These are phyloP conservation scores for Cryptococcus sp. DNA, from an alignment of 1,284 basidiomycete genomes.

Conservation along the genomic window DNA sequence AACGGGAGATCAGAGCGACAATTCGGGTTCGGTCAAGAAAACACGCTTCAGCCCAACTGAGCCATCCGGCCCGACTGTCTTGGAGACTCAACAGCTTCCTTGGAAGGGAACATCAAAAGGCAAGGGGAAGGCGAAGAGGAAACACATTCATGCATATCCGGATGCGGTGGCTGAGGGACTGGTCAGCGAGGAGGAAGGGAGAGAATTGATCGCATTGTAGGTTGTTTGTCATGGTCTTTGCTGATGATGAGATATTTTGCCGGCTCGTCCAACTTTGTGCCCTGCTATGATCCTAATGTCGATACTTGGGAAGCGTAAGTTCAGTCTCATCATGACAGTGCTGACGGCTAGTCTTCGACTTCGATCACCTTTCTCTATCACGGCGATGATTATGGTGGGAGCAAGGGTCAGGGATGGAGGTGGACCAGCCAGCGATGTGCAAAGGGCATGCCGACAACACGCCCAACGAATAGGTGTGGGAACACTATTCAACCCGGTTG, in stretches of 20 bases:
- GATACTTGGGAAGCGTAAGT: constrained; percentile 67
- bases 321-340: not conserved
- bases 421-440: constrained; percentile 46
- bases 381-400: constrained; percentile 84
- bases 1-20: constrained; percentile 11
- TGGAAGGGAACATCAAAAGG: constrained; percentile 15
- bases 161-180: constrained; percentile 53
- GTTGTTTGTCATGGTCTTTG: constrained; percentile 28
- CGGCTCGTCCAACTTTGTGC: constrained; percentile 79
- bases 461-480: constrained; percentile 68
- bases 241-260: constrained; percentile 58
- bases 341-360: constrained; percentile 26
- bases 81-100: constrained; percentile 37
- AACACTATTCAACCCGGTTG: constrained; percentile 77
- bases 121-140: constrained; percentile 26
- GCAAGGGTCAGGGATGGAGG: constrained; percentile 81
- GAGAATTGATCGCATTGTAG: constrained; percentile 75
- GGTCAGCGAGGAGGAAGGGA: constrained; percentile 72
- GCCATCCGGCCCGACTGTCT: constrained; percentile 20
- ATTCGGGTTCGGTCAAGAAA: constrained; percentile 15
- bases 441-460: constrained; percentile 55
- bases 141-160: constrained; percentile 44
- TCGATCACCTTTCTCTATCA: constrained; percentile 48
- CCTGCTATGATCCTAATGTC: constrained; percentile 69
- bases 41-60: constrained; percentile 18